phyloP scores from a whole-genome alignment of 352 stramenopile species.

The Pythium phragmitis region DNA sequence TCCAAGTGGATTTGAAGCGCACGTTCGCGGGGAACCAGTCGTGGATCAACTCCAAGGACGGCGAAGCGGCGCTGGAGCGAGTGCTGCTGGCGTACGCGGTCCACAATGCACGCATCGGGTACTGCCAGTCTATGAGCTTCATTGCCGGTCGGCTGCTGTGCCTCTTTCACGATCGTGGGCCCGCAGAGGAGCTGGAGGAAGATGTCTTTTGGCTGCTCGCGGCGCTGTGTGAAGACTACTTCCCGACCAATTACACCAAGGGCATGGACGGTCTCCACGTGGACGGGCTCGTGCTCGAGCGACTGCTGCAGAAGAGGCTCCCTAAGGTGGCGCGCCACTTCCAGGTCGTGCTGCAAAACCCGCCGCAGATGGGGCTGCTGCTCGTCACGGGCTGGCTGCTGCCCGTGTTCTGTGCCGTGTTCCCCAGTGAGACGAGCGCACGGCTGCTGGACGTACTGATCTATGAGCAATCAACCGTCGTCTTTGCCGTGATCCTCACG shows the following conservation, averaged over 20 bases:
- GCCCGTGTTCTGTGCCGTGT: constrained; percentile 60
- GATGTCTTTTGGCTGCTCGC: constrained; percentile 60
- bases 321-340: constrained; percentile 63
- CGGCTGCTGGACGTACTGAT: constrained; percentile 62
- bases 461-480: constrained; percentile 45
- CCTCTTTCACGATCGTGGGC: constrained; percentile 32
- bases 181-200: constrained; percentile 32
- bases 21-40: constrained; percentile 69
- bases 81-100: constrained; percentile 81
- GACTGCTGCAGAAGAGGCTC: constrained; percentile 41
- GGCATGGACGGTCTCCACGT: constrained; percentile 63
- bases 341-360: constrained; percentile 42
- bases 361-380: constrained; percentile 51
- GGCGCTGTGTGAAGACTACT: constrained; percentile 55
- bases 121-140: constrained; percentile 92
- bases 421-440: constrained; percentile 65
- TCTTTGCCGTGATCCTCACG: constrained; percentile 57
- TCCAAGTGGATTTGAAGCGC: constrained; percentile 63
- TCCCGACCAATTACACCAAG: constrained; percentile 60
- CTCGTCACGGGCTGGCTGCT: constrained; percentile 70
- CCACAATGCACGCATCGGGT: constrained; percentile 75
- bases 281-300: constrained; percentile 56
- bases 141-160: constrained; percentile 76
- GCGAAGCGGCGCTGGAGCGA: constrained; percentile 50
- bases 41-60: constrained; percentile 51